A percentile compares a stretch with the other conserved stretches of the same genome.
These are phyloP conservation scores for Tuber melanosporum DNA, from an alignment of 495 filamentous ascomycete species.

Conservation along the genomic window DNA sequence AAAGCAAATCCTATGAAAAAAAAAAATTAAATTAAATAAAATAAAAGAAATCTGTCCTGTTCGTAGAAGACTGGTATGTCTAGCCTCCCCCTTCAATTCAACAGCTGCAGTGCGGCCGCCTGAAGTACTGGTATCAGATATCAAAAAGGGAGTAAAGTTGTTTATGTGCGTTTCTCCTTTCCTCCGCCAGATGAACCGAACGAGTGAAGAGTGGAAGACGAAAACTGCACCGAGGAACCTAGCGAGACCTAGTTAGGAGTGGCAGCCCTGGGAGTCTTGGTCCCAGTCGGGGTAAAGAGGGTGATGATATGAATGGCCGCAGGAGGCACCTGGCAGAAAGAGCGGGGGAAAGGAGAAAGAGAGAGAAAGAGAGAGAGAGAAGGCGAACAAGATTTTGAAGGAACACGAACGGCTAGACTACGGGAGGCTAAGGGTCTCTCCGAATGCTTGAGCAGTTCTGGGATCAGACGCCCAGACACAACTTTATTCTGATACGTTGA, in stretches of 20 bases:
- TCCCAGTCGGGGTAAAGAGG: constrained; percentile 32
- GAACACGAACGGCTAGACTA: not conserved
- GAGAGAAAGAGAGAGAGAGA: constrained; percentile 29
- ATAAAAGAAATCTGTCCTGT: not conserved
- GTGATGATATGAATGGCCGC: constrained; percentile 40
- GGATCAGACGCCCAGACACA: constrained; percentile 1
- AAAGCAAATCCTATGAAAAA: not conserved
- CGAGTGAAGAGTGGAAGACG: not conserved
- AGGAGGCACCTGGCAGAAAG: constrained; percentile 13
- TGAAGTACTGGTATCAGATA: not conserved
- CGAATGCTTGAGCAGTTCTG: not conserved
- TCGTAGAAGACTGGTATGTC: not conserved
- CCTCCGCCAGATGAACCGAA: not conserved
- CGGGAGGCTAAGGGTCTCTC: not conserved
- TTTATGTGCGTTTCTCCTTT: not conserved
- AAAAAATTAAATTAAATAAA: not conserved
- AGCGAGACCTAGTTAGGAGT: not conserved
- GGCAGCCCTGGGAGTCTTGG: not conserved
- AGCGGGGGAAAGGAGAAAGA: constrained; percentile 34
- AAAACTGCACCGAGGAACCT: not conserved
- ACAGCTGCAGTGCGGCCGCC: not conserved
- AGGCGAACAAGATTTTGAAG: constrained; percentile 20
- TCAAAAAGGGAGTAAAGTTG: not conserved
- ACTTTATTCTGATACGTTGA: constrained; percentile 1
- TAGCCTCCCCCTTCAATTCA: not conserved